Percentiles rank a stretch among this genome's conserved stretches.
These are phyloP conservation scores for Daldinia eschscholtzii DNA, from an alignment of 2,329 filamentous ascomycete genomes.

Conservation along the genomic window DNA sequence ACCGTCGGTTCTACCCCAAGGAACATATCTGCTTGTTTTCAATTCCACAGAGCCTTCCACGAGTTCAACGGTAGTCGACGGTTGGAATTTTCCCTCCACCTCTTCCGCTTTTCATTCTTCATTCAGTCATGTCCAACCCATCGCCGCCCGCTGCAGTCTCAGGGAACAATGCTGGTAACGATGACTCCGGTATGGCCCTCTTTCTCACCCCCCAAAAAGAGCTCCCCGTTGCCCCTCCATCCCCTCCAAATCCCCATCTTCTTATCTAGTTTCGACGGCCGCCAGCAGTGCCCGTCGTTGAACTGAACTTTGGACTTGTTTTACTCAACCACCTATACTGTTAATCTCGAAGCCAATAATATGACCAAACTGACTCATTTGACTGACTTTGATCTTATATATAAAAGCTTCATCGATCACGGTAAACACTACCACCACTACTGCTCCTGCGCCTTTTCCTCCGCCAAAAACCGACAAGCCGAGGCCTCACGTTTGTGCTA, in stretches of 20 bases:
- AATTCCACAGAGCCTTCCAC: slow-evolving; percentile 27
- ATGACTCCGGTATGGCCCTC: slow-evolving; percentile 51
- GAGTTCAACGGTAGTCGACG: slow-evolving; percentile 45
- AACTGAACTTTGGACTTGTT: slow-evolving; percentile 8
- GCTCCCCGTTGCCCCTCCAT: slow-evolving; percentile 37
- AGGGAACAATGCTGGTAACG: slow-evolving; percentile 50
- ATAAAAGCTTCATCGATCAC: slow-evolving; percentile 57
- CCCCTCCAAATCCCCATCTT: slow-evolving; percentile 19
- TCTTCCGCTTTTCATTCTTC: slow-evolving; percentile 28
- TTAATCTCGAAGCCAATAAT: slow-evolving; percentile 14
- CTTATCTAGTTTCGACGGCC: slow-evolving; percentile 34
- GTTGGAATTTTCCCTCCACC: slow-evolving; percentile 37
- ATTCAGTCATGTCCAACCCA: slow-evolving; percentile 52
- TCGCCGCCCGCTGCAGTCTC: slow-evolving; percentile 49
- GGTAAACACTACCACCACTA: slow-evolving; percentile 49
- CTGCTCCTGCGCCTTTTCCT: slow-evolving; percentile 65
- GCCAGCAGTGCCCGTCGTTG: slow-evolving; percentile 19
- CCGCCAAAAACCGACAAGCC: slow-evolving; percentile 98
- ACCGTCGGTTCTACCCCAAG: slow-evolving; percentile 37
- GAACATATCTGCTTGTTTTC: slow-evolving; percentile 32
- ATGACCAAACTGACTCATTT: slow-evolving; percentile 28
- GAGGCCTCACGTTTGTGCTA: slow-evolving; percentile 91
- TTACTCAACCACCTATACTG: slow-evolving; percentile 7
- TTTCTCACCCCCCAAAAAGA: slow-evolving; percentile 20
- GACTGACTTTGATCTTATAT: slow-evolving; percentile 43